Base-by-base conservation (phyloP, 2,329 filamentous ascomycete genomes). In the Cryphonectria nitschkei region DNA sequence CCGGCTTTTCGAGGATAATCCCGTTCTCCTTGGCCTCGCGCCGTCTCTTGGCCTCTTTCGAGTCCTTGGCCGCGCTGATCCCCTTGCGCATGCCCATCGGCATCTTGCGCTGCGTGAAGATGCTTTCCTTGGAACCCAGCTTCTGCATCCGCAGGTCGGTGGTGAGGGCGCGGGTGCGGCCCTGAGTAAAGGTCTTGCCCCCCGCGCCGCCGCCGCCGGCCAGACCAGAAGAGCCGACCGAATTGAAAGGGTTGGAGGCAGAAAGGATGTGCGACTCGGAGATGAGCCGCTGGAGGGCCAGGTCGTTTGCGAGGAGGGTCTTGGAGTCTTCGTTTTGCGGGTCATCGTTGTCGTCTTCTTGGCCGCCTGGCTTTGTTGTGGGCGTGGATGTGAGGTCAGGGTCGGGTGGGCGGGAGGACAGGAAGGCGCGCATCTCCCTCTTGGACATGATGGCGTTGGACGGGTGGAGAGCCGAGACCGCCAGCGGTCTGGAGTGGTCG, bases 261-360 rank as follows among this genome's bases (percentile, higher is more conserved):
- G 87, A 83, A 70, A 98, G 89, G 72, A 98, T 90, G 81, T 97
- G 94, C 0, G 95, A 98, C 85, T 99, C 96, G 75, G 91, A 88
- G 70, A 99, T 89, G 56, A 99, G 89, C 63, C 94, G 91, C 80
- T 98, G 95, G 19, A 99, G 89, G 54, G 93, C 95, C 68, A 97
- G 89, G 80, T 98, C 96, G 80, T 98, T 95, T 79, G 95, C 94
- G 26, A 98, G 86, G 73, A 97, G 92, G 14, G 87, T 87, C 74
- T 85, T 85, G 67, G 87, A 86, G 77, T 91, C 88, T 77, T 92
- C 88, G 71, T 86, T 81, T 41, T 84, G 74, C 79, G 81, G 50
- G 76, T 76, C 69, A 76, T 80, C 70, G 74, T 76, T 69, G 78
- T 64, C 72, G 77, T 32, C 74, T 74, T 69, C 67, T 75, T 34